Evolutionary conservation across 495 filamentous ascomycete genomes (phyloP), one percentile per base, ranked within the genome.

Genomic region (Penicillium taxi): DNA sequence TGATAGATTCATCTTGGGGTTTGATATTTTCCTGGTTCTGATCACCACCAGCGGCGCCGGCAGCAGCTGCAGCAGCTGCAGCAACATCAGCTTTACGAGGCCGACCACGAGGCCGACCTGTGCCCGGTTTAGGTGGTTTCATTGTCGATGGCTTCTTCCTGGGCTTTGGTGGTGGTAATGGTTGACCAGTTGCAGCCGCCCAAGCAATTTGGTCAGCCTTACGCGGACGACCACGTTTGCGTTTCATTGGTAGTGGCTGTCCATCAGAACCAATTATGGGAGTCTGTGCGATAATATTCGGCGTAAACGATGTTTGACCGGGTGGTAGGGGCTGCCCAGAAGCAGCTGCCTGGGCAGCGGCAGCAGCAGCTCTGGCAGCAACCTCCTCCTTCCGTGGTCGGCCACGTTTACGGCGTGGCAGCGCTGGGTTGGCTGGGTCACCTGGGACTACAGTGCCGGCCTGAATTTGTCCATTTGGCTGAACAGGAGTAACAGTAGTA

Each of bases 81-180:
- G 55, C 53, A 19, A 63, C 45, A 47, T 66, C 62, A 2, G 54
- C 58, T 42, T 66, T 66, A 7, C 58, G 56, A 35, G 63, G 63
- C 26, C 63, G 48, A 12, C 62, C 62, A 20, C 62, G 59, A 6
- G 62, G 62, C 9, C 62, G 55, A 7, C 59, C 59, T 0, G 59
- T 66, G 1, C 60, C 58, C 6, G 53, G 37, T 1, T 32, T 16
- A 9, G 21, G 41, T 16, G 55, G 52, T 29, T 59, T 51, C 37
- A 43, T 54, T 14, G 51, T 48, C 5, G 16, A 15, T 4, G 55
- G 41, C 2, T 57, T 52, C 15, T 49, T 48, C 23, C 45, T 52
- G 3, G 58, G 58, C 15, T 60, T 58, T 2, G 53, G 53, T 2
- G 43, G 37, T 26, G 53, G 53, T 18, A 56, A 26, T 4, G 53